phyloP scores from a whole-genome alignment of 129 eudicot species.

The Chrysanthemum lavandulifolium region DNA sequence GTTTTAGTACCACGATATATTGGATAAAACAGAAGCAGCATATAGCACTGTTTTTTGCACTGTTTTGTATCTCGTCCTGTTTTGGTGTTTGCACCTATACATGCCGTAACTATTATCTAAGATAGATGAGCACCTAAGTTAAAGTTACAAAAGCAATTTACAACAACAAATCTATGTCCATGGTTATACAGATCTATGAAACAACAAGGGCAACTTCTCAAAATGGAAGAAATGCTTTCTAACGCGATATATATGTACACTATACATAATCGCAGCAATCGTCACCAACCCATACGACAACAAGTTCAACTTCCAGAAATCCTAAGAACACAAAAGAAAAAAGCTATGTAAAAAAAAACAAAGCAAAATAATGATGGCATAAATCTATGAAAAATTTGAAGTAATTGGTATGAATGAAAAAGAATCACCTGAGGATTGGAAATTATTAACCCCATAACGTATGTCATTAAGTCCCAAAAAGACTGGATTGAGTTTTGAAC shows the following conservation, averaged over 20 bases:
- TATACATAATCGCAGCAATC: constrained; percentile 67
- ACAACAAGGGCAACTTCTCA: constrained; percentile 45
- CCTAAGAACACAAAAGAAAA: constrained; percentile 35
- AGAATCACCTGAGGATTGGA: constrained; percentile 73
- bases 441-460: constrained; percentile 80
- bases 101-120: neutral
- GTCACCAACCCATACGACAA: constrained; percentile 66
- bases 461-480: constrained; percentile 77
- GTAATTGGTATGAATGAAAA: neutral
- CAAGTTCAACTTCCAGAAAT: constrained; percentile 74
- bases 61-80: neutral
- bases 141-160: neutral
- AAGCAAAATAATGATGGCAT: neutral
- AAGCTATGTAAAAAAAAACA: too few species aligned
- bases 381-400: neutral
- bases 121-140: neutral
- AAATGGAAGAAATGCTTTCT: constrained; percentile 76
- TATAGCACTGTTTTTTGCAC: too few species aligned
- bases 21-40: too few species aligned
- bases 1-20: too few species aligned
- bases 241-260: constrained; percentile 63
- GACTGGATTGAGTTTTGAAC: constrained; percentile 94
- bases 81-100: neutral
- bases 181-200: constrained; percentile 14
- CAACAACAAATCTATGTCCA: neutral